Evolutionary conservation across 164 flowering plant genomes (phyloP).

Genomic region (Stephania japonica): DNA sequence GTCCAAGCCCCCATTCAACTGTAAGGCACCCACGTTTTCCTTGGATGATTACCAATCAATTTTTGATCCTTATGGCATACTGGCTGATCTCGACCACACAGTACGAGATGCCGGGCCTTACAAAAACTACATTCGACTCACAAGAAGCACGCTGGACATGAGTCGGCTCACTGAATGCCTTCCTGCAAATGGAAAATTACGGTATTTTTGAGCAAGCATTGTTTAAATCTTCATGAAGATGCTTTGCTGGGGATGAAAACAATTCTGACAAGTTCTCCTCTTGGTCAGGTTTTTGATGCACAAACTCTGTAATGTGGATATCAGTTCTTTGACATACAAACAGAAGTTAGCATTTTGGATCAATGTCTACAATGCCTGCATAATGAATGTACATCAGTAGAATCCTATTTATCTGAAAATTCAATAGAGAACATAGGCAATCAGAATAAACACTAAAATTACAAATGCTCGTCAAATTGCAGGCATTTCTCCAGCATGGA

Average conservation of each 20-base stretch:
- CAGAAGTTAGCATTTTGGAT: conserved; percentile 96
- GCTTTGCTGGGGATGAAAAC: neutral
- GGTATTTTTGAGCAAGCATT: conserved; percentile 28
- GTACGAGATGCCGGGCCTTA: conserved; percentile 53
- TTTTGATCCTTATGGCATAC: conserved; percentile 54
- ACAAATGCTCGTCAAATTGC: conserved; percentile 17
- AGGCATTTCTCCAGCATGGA: conserved; percentile 93
- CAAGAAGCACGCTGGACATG: conserved; percentile 47
- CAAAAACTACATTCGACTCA: conserved; percentile 56
- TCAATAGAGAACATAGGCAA: neutral
- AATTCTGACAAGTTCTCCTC: conserved; percentile 4
- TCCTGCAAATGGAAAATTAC: conserved; percentile 38
- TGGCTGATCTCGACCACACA: conserved; percentile 31
- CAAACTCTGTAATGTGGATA: conserved; percentile 49
- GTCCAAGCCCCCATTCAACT: conserved; percentile 42
- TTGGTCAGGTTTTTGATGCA: conserved; percentile 53
- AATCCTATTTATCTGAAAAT: conserved; percentile 25
- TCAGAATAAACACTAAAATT: neutral
- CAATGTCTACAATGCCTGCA: conserved; percentile 76
- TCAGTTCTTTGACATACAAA: conserved; percentile 63
- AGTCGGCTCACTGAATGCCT: conserved; percentile 34
- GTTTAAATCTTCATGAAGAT: neutral
- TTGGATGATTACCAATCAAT: conserved; percentile 22
- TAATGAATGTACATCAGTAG: conserved; percentile 70
- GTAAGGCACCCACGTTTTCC: conserved; percentile 34